These are phyloP conservation scores for Thelonectria rubi DNA, from an alignment of 2,329 filamentous ascomycete species.

Conservation along the genomic window DNA sequence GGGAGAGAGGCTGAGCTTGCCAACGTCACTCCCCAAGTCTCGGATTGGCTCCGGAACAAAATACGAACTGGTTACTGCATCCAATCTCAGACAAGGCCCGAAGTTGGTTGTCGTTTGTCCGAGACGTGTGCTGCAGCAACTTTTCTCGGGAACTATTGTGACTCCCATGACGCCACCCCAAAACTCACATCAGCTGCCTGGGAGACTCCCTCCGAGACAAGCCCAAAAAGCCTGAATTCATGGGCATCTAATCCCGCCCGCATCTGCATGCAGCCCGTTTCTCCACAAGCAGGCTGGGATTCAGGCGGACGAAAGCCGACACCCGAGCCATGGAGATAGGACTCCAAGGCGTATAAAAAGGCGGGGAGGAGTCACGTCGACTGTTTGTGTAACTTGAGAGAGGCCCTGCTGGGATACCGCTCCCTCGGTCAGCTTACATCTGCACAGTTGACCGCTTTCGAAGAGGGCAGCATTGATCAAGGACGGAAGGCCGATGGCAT, in stretches of 20 bases:
- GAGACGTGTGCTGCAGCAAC: too few species aligned
- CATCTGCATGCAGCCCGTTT: neutral
- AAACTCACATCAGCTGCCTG: too few species aligned
- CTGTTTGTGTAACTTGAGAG: neutral
- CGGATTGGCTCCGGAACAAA: neutral
- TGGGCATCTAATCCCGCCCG: neutral
- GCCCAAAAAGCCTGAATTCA: neutral
- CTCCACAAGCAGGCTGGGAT: neutral
- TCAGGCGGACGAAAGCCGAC: neutral
- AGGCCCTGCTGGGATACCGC: neutral
- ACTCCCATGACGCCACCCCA: neutral
- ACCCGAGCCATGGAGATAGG: neutral
- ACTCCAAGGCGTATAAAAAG: neutral
- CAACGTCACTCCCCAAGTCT: neutral
- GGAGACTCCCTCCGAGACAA: neutral
- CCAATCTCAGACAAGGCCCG: neutral
- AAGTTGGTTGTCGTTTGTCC: too few species aligned
- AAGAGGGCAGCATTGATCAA: too few species aligned
- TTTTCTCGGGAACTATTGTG: neutral
- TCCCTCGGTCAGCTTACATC: neutral
- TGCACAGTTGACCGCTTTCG: neutral
- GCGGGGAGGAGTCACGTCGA: neutral
- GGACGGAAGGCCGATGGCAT: neutral
- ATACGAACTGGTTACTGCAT: neutral
- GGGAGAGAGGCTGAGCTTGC: neutral